A percentile compares a stretch with the other conserved stretches of the same genome.
phyloP scores from a whole-genome alignment of 2,329 filamentous ascomycete species.

The Trichoderma simmonsii region DNA sequence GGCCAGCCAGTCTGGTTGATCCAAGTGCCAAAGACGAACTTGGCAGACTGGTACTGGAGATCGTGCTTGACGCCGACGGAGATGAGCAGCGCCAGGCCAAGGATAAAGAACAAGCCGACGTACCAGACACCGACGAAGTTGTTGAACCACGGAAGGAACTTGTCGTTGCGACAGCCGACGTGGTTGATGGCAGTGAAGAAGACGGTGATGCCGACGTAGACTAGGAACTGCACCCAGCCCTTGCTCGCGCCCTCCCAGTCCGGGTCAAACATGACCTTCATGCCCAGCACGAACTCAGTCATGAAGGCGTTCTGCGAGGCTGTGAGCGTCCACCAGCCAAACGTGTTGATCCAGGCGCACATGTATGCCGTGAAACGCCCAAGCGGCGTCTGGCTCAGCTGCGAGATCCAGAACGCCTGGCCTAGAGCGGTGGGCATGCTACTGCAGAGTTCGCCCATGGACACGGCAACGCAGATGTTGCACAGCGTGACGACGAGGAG shows the following conservation, averaged over 20 bases:
- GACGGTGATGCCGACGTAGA: conserved; percentile 50
- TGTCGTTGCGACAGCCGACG: conserved; percentile 45
- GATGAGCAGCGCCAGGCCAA: conserved; percentile 50
- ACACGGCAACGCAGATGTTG: conserved; percentile 52
- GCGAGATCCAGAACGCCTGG: conserved; percentile 54
- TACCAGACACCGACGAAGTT: conserved; percentile 55
- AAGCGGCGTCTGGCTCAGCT: conserved; percentile 34
- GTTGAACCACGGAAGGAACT: conserved; percentile 48
- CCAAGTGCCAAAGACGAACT: conserved; percentile 52
- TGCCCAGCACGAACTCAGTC: conserved; percentile 55
- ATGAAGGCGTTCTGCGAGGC: conserved; percentile 57
- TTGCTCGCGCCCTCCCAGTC: conserved; percentile 42
- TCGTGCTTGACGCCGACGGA: conserved; percentile 45
- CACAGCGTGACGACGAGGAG: conserved; percentile 50
- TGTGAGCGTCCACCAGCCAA: conserved; percentile 57
- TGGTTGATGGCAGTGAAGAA: conserved; percentile 50
- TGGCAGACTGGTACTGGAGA: conserved; percentile 45
- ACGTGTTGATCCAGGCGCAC: conserved; percentile 59
- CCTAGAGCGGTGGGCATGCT: conserved; percentile 59
- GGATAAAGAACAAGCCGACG: conserved; percentile 49
- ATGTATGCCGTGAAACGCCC: conserved; percentile 54
- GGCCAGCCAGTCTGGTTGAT: conserved; percentile 48
- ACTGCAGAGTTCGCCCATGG: conserved; percentile 54
- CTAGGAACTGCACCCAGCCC: conserved; percentile 55
- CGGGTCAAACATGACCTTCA: conserved; percentile 52